phyloP scores from a whole-genome alignment of 352 stramenopile species.

The Phytophthora gonapodyides region DNA sequence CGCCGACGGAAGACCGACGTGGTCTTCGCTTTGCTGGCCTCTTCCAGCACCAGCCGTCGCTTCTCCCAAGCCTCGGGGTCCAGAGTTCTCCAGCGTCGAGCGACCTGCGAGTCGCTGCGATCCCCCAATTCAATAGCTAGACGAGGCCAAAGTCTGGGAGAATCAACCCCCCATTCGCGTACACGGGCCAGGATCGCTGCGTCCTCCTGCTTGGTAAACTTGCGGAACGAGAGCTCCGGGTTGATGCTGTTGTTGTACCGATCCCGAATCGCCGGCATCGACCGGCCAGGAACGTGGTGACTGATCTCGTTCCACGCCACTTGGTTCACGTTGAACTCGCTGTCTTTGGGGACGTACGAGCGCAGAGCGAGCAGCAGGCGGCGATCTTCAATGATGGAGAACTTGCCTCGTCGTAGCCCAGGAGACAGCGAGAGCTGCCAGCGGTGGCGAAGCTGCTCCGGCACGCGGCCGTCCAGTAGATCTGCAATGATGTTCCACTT shows the following conservation, averaged over 20 bases:
- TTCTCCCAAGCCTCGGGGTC: conserved; percentile 44
- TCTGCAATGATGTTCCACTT: conserved; percentile 82
- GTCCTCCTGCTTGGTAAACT: conserved; percentile 65
- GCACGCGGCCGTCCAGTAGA: conserved; percentile 69
- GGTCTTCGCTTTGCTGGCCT: conserved; percentile 31
- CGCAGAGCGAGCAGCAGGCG: conserved; percentile 64
- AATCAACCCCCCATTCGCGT: conserved; percentile 43
- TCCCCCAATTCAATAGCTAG: conserved; percentile 51
- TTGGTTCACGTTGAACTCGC: conserved; percentile 50
- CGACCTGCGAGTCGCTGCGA: conserved; percentile 56
- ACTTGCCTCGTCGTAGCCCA: conserved; percentile 69
- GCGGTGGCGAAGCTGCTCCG: conserved; percentile 77
- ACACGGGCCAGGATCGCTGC: conserved; percentile 42
- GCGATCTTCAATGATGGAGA: conserved; percentile 73
- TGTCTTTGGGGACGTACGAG: conserved; percentile 47
- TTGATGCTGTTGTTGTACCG: conserved; percentile 75
- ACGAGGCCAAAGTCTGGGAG: conserved; percentile 44
- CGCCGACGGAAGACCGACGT: conserved; percentile 57
- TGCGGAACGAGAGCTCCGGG: conserved; percentile 60
- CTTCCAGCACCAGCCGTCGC: conserved; percentile 30
- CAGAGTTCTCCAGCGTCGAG: conserved; percentile 46
- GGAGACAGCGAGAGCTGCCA: conserved; percentile 74
- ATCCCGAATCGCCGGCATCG: conserved; percentile 59
- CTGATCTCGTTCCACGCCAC: conserved; percentile 69
- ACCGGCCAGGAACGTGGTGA: conserved; percentile 62